A percentile compares a stretch with the other conserved stretches of the same genome.
phyloP scores from a whole-genome alignment of 495 filamentous ascomycete species.

The Daldinia caldariorum region DNA sequence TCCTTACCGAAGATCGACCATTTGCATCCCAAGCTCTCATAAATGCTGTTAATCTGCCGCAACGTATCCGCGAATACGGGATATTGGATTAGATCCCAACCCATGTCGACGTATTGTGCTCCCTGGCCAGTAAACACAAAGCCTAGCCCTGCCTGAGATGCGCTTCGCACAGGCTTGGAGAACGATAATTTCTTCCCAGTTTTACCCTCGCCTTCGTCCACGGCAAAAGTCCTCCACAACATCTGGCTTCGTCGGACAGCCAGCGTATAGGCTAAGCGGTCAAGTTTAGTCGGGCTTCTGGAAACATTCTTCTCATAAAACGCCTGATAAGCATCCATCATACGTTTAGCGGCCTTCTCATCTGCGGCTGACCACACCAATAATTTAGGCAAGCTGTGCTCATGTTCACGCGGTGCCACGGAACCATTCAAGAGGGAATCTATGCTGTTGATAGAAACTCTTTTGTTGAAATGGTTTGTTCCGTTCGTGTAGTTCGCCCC shows the following conservation, averaged over 20 bases:
- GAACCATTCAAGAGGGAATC: background rate
- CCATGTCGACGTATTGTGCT: slow-evolving; percentile 62
- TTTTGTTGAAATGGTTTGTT: slow-evolving; percentile 6
- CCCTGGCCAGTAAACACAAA: slow-evolving; percentile 56
- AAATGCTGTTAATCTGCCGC: slow-evolving; percentile 28
- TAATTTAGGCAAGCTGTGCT: slow-evolving; percentile 2
- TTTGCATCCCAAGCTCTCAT: slow-evolving; percentile 34
- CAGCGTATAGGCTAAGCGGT: slow-evolving; percentile 45
- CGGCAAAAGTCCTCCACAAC: slow-evolving; percentile 40
- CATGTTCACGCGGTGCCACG: background rate
- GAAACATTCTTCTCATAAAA: slow-evolving; percentile 13
- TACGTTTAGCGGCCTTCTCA: slow-evolving; percentile 33
- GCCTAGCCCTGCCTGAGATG: slow-evolving; percentile 23
- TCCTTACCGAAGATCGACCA: slow-evolving; percentile 48
- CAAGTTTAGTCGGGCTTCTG: slow-evolving; percentile 9
- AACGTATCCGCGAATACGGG: slow-evolving; percentile 34
- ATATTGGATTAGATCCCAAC: slow-evolving; percentile 50
- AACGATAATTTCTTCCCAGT: background rate
- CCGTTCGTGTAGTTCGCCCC: slow-evolving; percentile 6
- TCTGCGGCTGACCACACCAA: slow-evolving; percentile 23
- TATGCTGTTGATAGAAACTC: background rate
- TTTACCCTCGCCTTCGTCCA: slow-evolving; percentile 8
- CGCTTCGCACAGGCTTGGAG: slow-evolving; percentile 10
- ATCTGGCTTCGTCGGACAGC: slow-evolving; percentile 39
- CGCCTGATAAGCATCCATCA: slow-evolving; percentile 13